Percentiles rank a stretch among this genome's conserved stretches.
phyloP scores from a whole-genome alignment of 2,329 filamentous ascomycete species.

The Reticulascus tulasneorum region DNA sequence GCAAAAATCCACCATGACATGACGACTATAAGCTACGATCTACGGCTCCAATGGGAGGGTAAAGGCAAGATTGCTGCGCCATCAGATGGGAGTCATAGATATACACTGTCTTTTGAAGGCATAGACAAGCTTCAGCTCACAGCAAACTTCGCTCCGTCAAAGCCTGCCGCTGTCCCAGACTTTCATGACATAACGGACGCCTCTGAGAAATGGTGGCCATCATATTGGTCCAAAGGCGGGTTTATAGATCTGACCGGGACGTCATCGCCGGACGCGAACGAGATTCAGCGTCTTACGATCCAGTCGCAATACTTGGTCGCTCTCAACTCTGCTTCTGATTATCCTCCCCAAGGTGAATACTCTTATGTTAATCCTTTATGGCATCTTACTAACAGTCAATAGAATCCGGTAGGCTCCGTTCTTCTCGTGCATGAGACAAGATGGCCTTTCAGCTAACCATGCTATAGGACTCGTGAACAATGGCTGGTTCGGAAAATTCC shows the following conservation, averaged over 20 bases:
- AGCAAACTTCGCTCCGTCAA: conserved; percentile 25
- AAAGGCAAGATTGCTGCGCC: conserved; percentile 28
- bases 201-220: conserved; percentile 40
- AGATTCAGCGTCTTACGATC: conserved; percentile 49
- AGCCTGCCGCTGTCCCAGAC: conserved; percentile 15
- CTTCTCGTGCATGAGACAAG: neutral
- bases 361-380: neutral
- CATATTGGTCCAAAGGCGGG: conserved; percentile 46
- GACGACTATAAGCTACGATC: conserved; percentile 37
- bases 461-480: conserved; percentile 47
- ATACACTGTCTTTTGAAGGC: conserved; percentile 28
- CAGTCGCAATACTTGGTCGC: conserved; percentile 50
- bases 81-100: conserved; percentile 35
- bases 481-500: conserved; percentile 55
- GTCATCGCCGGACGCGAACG: conserved; percentile 35
- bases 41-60: conserved; percentile 33
- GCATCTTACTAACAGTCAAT: conserved; percentile 2
- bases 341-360: conserved; percentile 39
- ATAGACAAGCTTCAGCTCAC: conserved; percentile 24
- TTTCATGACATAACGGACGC: conserved; percentile 22
- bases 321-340: conserved; percentile 46
- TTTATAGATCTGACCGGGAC: conserved; percentile 46
- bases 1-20: conserved; percentile 40
- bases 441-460: conserved; percentile 4
- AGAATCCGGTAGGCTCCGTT: conserved; percentile 14